Base-by-base conservation (phyloP, 2,329 filamentous ascomycete genomes). In the Ophidiomyces ophidiicola region DNA sequence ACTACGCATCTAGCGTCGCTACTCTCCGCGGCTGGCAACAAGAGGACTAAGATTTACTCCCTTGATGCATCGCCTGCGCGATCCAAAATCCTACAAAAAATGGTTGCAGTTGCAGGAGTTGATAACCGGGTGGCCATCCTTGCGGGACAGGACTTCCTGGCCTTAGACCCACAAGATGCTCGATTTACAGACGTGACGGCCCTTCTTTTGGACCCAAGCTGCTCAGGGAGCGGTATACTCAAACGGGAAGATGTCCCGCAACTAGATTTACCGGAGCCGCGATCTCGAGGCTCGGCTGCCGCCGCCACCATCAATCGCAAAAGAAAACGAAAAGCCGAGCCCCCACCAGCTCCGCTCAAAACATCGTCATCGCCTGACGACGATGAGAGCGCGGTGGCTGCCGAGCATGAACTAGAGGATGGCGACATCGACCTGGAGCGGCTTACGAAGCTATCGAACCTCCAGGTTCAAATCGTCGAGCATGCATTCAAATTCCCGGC, bases 181-280 rank as follows among this genome's bases (percentile, higher is more conserved):
- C 68, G 71, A 32, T 88, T 80, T 52, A 62, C 62, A 32, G 65
- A 75, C n/a, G 84, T 94, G n/a, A 75, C 77, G 0, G 81, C 80
- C 5, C 66, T 98, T 28, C 69, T 98, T 0, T 70, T 98, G 1
- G 90, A 98, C 55, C 90, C 90, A 0, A 94, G 85, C 56, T 98
- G 90, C 57, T 94, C 87, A 1, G 90, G 90, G 0, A 94, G 85
- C 55, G 90, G 90, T 1, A 98, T 98, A 41, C 76, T 94, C 17
- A 84, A 87, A 2, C 74, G 90, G 14, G 86, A 94, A 50, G 82
- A 86, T 32, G 74, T 79, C 56, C 77, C 84, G 3, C 62, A 72
- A 46, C 59, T 90, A 28, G 69, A 78, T 45, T 66, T 93, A 2
- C 76, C 68, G 42, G 49, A 20, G 46, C 49, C 30, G 42, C 45